A percentile compares a stretch with the other conserved stretches of the same genome.
These are phyloP conservation scores for Xylariaceae sp. DNA, from an alignment of 2,329 filamentous ascomycete species.

Conservation along the genomic window DNA sequence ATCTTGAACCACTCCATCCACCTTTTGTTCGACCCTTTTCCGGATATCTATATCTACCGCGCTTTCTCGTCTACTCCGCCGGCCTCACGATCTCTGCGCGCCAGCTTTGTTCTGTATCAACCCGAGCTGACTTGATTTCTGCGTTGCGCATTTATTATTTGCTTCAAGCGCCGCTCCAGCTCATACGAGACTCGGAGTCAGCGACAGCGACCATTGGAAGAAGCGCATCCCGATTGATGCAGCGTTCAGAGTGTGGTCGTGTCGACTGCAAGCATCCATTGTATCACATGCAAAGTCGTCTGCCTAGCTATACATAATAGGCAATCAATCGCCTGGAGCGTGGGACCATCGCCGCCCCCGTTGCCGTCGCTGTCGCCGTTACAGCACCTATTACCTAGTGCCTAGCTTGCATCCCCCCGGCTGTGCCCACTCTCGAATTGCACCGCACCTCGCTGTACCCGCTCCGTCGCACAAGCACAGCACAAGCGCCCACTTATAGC, in stretches of 20 bases:
- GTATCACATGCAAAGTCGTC: slow-evolving; percentile 21
- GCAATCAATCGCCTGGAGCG: neutral
- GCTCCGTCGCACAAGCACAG: slow-evolving; percentile 9
- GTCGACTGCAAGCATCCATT: slow-evolving; percentile 9
- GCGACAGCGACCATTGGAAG: too few species aligned
- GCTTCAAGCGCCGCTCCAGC: neutral
- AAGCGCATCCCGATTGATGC: too few species aligned
- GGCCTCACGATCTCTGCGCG: neutral
- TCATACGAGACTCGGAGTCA: neutral
- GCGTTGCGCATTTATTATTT: slow-evolving; percentile 8
- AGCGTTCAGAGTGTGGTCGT: slow-evolving; percentile 10
- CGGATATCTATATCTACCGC: neutral
- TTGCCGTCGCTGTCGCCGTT: neutral
- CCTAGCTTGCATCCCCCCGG: neutral
- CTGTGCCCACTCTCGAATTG: slow-evolving; percentile 1
- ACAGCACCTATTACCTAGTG: neutral
- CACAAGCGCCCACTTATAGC: neutral
- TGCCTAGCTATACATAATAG: slow-evolving; percentile 3
- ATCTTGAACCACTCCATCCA: neutral
- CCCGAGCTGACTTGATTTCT: neutral
- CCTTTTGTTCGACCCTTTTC: neutral
- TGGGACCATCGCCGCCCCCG: slow-evolving; percentile 4
- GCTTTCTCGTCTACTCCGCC: neutral
- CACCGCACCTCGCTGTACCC: slow-evolving; percentile 9
- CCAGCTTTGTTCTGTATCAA: neutral